Conservation (phyloP, 495 filamentous ascomycete species). For the Delitschia confertaspora region DNA sequence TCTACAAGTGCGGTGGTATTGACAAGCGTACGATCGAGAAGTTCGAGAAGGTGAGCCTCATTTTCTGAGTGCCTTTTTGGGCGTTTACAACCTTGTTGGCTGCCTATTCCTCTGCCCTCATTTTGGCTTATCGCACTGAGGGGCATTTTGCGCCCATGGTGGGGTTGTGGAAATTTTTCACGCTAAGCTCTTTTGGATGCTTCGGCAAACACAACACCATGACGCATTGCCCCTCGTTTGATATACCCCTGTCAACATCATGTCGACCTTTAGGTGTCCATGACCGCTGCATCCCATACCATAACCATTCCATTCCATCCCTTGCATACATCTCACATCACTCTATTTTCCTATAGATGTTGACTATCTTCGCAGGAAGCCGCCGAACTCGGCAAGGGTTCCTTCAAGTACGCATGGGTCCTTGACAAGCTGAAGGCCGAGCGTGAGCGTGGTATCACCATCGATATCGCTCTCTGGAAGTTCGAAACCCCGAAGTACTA, state of each 20-base stretch:
- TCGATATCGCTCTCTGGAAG: slow-evolving; percentile 99
- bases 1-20: slow-evolving; percentile 99
- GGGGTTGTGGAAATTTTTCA: slow-evolving; percentile 29
- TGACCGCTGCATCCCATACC: too few relatives aligned
- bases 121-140: slow-evolving; percentile 30
- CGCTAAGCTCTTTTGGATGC: slow-evolving; percentile 17
- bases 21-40: slow-evolving; percentile 99
- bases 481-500: slow-evolving; percentile 99
- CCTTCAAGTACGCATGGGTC: slow-evolving; percentile 99
- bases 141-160: slow-evolving; percentile 28
- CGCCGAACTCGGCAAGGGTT: slow-evolving; percentile 98
- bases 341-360: slow-evolving; percentile 20
- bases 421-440: slow-evolving; percentile 99
- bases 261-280: too few relatives aligned
- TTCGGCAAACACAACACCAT: slow-evolving; percentile 18
- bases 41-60: slow-evolving; percentile 89
- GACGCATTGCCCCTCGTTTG: slow-evolving; percentile 8
- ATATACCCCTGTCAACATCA: neutral
- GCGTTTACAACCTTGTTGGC: neutral
- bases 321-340: neutral
- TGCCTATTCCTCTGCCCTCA: slow-evolving; percentile 8
- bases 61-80: slow-evolving; percentile 11
- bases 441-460: slow-evolving; percentile 99
- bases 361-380: slow-evolving; percentile 65
- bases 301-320: neutral